Evolutionary conservation across 805 yeast genomes (phyloP).

Genomic region (Starmerella khaoyaiensis): DNA sequence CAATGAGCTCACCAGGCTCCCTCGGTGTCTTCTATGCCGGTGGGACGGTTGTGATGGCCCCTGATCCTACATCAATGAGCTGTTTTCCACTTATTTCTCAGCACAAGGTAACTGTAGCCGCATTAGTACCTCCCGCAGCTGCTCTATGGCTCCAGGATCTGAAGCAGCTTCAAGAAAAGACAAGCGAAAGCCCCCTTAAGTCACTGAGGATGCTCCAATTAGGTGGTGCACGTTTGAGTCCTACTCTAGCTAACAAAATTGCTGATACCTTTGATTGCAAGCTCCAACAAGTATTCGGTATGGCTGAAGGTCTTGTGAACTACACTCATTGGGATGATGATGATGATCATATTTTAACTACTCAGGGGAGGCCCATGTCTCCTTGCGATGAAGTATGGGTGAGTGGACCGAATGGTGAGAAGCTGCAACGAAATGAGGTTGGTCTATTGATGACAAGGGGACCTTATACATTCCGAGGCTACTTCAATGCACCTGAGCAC

Average conservation of each 20-base stretch:
- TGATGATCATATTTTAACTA: constrained; percentile 5
- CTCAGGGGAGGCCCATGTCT: constrained; percentile 16
- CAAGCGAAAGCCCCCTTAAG: neutral
- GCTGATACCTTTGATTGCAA: constrained; percentile 6
- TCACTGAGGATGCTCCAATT: constrained; percentile 12
- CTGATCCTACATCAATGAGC: constrained; percentile 10
- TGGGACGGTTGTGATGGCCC: constrained; percentile 10
- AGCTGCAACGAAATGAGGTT: constrained; percentile 6
- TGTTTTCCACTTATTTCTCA: constrained; percentile 13
- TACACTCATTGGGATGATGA: constrained; percentile 13
- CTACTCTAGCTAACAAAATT: constrained; percentile 11
- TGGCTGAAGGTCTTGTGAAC: constrained; percentile 18
- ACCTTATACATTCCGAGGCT: constrained; percentile 17
- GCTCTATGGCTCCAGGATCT: constrained; percentile 15
- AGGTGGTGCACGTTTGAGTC: constrained; percentile 16
- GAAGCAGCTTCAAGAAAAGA: neutral
- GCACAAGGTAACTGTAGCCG: constrained; percentile 11
- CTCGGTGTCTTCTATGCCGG: constrained; percentile 13
- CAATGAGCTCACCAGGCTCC: constrained; percentile 17
- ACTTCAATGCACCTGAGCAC: constrained; percentile 15
- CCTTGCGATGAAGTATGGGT: constrained; percentile 15
- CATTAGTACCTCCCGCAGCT: constrained; percentile 16
- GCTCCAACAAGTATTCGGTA: constrained; percentile 16
- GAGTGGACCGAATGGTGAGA: constrained; percentile 7
- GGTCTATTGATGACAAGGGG: constrained; percentile 16